Evolutionary conservation across 2,329 filamentous ascomycete genomes (phyloP), one percentile per base, ranked within the genome.

Genomic region (Cladosporium sp.): DNA sequence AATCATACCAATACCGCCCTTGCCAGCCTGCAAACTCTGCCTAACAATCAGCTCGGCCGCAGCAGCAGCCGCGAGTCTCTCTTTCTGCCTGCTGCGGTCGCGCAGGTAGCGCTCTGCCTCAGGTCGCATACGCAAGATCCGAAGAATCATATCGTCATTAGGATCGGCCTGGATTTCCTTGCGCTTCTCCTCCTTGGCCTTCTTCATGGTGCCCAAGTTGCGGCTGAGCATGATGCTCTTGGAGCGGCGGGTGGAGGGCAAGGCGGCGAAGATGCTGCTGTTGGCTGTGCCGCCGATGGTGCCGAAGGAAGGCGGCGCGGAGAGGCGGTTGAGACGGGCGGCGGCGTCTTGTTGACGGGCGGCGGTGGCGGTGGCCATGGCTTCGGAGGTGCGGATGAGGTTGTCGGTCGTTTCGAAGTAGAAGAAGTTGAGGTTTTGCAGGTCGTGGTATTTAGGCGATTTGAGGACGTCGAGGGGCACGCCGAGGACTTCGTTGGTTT

Each of bases 381-480:
- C 85, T 75, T 99, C 94, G 2, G 91, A 96, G n/a, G 91, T 96
- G 52, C 93, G 88, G 67, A 97, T 91, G 12, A 99, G 83, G 67
- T 89, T 92, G 61, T 95, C 90, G 1, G 92, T 96, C 34, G 88
- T 84, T 69, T 97, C 92, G 70, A 94, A 95, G 79, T 99, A 99
- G 81, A 97, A 99, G 82, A 97, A 99, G 78, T 96, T 96, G 63
- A 99, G 84, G 62, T 91, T 93, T 65, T 94, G 90, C 56, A 99
- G 85, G 74, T 99, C 94, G 78, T 97, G 92, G 80, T 96, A 99
- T 82, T 99, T 99, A 70, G 93, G 90, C 65, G 91, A 96, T 76
- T 96, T 96, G 70, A 99, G 83, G 34, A 97, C 87, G 73, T 97
- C 92, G 45, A 90, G 84, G 0, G 92, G 89, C 2, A 99, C 91